phyloP scores from a whole-genome alignment of 192 early-diverging fungal genomes.

The Coemansia sp. region DNA sequence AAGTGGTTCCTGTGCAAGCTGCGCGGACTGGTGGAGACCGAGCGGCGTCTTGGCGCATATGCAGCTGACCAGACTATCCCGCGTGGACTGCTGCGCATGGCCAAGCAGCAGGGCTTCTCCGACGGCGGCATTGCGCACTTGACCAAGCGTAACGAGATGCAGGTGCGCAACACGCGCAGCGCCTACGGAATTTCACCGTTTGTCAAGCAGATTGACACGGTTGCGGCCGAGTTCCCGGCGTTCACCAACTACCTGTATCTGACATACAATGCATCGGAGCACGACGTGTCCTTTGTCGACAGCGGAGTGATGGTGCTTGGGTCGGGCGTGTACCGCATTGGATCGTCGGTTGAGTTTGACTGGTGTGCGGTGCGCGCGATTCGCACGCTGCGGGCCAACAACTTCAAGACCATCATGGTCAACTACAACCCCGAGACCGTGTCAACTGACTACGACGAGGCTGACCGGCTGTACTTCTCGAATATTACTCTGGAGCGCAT shows the following conservation, averaged over 20 bases:
- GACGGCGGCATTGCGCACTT: conserved; percentile 63
- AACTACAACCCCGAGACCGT: conserved; percentile 99
- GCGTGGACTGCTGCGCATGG: conserved; percentile 63
- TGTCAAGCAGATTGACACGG: conserved; percentile 98
- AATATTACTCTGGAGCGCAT: conserved; percentile 91
- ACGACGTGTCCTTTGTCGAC: conserved; percentile 92
- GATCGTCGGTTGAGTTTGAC: conserved; percentile 97
- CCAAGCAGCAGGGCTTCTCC: conserved; percentile 97
- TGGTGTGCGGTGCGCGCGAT: conserved; percentile 98
- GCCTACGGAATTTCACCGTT: conserved; percentile 85
- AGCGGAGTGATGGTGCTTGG: conserved; percentile 96
- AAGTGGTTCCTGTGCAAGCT: conserved; percentile 98
- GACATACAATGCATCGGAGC: conserved; percentile 93
- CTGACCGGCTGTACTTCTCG: conserved; percentile 97
- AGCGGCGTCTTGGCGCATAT: conserved; percentile 62
- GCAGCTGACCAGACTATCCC: conserved; percentile 57
- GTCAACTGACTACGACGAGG: conserved; percentile 99
- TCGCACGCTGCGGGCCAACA: conserved; percentile 82
- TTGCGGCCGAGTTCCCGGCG: conserved; percentile 98
- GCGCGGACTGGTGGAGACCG: conserved; percentile 80
- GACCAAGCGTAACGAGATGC: conserved; percentile 82
- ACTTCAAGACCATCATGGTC: conserved; percentile 96
- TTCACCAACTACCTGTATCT: conserved; percentile 98
- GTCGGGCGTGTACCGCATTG: conserved; percentile 97
- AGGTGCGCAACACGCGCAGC: conserved; percentile 77